phyloP scores from a whole-genome alignment of 495 filamentous ascomycete species.

The Talaromyces wortmannii region DNA sequence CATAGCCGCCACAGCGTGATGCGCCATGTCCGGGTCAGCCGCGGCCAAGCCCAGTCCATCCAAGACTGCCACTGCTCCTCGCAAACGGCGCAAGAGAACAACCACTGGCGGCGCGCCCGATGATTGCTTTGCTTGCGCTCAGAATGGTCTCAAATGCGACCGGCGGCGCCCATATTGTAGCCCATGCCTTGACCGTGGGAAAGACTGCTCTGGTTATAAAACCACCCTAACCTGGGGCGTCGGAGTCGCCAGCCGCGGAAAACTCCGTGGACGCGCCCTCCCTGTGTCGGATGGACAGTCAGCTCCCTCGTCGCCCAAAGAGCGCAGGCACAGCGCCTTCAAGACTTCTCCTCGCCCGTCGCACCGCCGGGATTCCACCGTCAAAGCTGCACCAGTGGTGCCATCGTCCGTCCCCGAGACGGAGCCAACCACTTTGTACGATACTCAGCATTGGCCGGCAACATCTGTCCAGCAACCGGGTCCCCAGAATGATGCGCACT shows the following conservation, averaged over 20 bases:
- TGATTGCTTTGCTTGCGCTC: constrained; percentile 92
- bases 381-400: background rate
- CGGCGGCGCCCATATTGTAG: constrained; percentile 91
- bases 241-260: constrained; percentile 92
- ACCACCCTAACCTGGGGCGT: constrained; percentile 97
- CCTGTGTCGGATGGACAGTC: constrained; percentile 52
- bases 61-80: constrained; percentile 11
- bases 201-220: constrained; percentile 95
- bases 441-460: background rate
- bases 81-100: constrained; percentile 78
- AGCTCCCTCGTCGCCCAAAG: constrained; percentile 1
- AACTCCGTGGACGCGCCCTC: constrained; percentile 80
- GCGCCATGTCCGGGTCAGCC: constrained; percentile 3
- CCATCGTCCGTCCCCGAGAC: too few relatives aligned
- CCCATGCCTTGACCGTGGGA: constrained; percentile 84
- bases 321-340: constrained; percentile 4
- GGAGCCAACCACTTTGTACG: background rate
- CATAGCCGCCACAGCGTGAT: background rate
- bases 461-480: background rate
- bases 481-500: background rate
- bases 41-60: constrained; percentile 2
- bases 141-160: constrained; percentile 79
- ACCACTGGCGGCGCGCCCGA: constrained; percentile 84
- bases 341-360: background rate
- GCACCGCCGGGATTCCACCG: background rate